phyloP scores from a whole-genome alignment of 768 basidiomycete genomes.

The Dacryopinax primogenitus region DNA sequence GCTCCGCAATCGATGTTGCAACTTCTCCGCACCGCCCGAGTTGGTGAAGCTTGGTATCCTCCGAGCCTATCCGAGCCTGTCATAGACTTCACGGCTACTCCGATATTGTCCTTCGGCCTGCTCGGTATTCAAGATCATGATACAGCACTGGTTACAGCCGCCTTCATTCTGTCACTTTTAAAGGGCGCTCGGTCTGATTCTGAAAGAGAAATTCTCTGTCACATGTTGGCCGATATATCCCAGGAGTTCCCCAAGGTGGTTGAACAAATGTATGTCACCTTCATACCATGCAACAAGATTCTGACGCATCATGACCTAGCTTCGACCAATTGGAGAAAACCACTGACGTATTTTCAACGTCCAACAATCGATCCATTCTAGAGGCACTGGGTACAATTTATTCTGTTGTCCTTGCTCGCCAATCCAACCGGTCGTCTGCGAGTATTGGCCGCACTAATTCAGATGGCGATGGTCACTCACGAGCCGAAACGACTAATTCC shows the following conservation, averaged over 20 bases:
- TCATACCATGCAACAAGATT: not conserved
- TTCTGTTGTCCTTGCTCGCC: constrained; percentile 32
- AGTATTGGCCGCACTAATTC: not conserved
- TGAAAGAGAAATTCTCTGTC: constrained; percentile 71
- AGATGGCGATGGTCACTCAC: not conserved
- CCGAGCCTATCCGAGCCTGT: constrained; percentile 30
- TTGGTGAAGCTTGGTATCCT: constrained; percentile 33
- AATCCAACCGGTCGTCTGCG: not conserved
- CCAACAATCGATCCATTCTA: constrained; percentile 59
- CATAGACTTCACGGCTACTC: constrained; percentile 32
- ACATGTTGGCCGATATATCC: constrained; percentile 59
- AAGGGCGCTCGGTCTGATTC: constrained; percentile 59
- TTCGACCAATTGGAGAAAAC: constrained; percentile 70
- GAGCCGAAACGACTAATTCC: not conserved
- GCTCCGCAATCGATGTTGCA: constrained; percentile 42
- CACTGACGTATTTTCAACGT: constrained; percentile 55
- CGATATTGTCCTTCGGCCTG: constrained; percentile 42
- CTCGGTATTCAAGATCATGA: constrained; percentile 50
- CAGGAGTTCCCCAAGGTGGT: constrained; percentile 57
- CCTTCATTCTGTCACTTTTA: constrained; percentile 65
- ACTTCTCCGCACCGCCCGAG: constrained; percentile 50
- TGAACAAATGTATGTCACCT: constrained; percentile 52
- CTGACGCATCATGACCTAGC: constrained; percentile 28
- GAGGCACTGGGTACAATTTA: constrained; percentile 63
- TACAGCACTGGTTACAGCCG: constrained; percentile 57